phyloP scores from a whole-genome alignment of 2,329 filamentous ascomycete species.

The Diplodia intermedia region DNA sequence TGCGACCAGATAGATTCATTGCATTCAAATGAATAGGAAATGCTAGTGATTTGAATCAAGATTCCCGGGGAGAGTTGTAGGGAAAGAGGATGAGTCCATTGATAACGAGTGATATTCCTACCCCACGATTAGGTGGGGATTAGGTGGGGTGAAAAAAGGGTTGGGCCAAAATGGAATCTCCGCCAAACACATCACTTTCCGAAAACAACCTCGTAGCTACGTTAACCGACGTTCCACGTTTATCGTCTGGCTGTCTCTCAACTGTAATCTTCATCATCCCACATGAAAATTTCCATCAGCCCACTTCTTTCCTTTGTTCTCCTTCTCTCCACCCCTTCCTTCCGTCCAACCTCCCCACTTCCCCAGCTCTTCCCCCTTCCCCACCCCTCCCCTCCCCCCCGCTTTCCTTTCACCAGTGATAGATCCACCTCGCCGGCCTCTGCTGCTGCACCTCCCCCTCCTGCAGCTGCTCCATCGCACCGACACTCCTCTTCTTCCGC shows the following conservation, averaged over 20 bases:
- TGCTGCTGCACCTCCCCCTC: constrained; percentile 37
- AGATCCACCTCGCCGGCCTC: constrained; percentile 43
- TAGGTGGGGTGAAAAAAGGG: neutral
- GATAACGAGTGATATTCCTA: neutral
- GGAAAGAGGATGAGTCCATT: neutral
- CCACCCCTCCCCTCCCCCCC: neutral
- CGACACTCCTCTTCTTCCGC: constrained; percentile 44
- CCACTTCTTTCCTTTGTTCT: neutral
- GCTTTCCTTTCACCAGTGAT: constrained; percentile 39
- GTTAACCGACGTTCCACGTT: neutral
- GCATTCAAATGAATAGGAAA: constrained; percentile 9
- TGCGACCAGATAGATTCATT: constrained; percentile 17
- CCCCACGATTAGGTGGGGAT: neutral
- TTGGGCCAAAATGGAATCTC: neutral
- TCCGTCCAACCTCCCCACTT: neutral
- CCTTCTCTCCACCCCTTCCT: neutral
- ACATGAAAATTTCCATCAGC: neutral
- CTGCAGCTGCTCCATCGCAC: neutral
- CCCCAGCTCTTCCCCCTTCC: neutral
- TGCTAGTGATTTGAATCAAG: constrained; percentile 12
- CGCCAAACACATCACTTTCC: neutral
- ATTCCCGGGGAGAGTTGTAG: neutral
- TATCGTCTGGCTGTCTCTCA: neutral
- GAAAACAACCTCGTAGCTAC: neutral
- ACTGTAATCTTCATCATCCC: neutral